A percentile compares a stretch with the other conserved stretches of the same genome.
phyloP scores from a whole-genome alignment of 176 grass and related monocot species.

The Oryza nivara region DNA sequence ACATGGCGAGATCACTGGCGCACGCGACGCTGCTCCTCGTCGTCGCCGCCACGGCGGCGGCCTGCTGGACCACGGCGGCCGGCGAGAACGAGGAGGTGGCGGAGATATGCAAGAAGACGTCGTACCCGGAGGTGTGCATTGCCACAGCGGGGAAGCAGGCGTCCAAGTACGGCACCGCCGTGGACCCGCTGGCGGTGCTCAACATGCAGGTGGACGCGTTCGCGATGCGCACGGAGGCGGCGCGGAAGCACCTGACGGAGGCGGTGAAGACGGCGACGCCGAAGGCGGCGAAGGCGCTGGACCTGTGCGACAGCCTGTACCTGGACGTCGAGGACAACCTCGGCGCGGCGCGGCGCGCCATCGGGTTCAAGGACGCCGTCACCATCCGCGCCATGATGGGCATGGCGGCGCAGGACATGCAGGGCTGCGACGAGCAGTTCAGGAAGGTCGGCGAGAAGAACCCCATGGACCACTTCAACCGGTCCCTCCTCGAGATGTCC shows the following conservation, averaged over 20 bases:
- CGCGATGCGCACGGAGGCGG: slow-evolving; percentile 8
- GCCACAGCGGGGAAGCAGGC: slow-evolving; percentile 14
- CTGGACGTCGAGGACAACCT: slow-evolving; percentile 47
- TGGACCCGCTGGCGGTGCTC: slow-evolving; percentile 37
- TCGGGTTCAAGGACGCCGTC: slow-evolving; percentile 45
- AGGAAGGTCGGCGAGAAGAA: slow-evolving; percentile 34
- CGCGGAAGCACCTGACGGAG: not conserved
- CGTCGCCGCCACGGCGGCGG: not conserved
- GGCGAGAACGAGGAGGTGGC: not conserved
- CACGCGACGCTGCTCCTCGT: slow-evolving; percentile 31
- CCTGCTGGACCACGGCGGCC: not conserved
- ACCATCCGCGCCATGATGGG: slow-evolving; percentile 57
- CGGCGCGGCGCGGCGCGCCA: slow-evolving; percentile 37
- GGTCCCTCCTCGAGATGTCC: slow-evolving; percentile 35
- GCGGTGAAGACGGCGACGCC: not conserved
- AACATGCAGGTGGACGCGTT: slow-evolving; percentile 50
- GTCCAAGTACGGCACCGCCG: not conserved
- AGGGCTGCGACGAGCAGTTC: slow-evolving; percentile 54
- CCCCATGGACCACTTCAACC: slow-evolving; percentile 34
- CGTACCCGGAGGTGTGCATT: slow-evolving; percentile 38
- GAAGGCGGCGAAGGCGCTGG: not conserved
- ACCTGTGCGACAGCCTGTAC: slow-evolving; percentile 31
- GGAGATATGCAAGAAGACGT: slow-evolving; percentile 28
- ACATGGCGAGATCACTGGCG: slow-evolving; percentile 35
- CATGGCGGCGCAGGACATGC: slow-evolving; percentile 55